These are phyloP conservation scores for Ceratobasidium sp. DNA, from an alignment of 1,284 basidiomycete species.

Conservation along the genomic window DNA sequence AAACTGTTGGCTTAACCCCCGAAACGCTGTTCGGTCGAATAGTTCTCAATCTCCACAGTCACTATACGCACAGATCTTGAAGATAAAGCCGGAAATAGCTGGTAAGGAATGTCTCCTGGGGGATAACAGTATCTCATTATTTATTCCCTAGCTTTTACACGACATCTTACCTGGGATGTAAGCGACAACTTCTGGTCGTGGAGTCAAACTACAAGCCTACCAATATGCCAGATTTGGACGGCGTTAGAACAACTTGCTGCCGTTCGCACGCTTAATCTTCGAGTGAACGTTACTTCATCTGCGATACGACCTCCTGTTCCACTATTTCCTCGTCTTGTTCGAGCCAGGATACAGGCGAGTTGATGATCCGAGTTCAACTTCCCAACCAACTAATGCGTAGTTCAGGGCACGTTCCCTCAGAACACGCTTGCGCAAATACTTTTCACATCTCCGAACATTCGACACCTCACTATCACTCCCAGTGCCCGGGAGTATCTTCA, in stretches of 20 bases:
- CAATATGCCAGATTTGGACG: slow-evolving; percentile 13
- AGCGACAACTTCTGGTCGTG: slow-evolving; percentile 1
- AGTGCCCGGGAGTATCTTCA: slow-evolving; percentile 4
- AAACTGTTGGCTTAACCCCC: neutral
- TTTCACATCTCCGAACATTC: slow-evolving; percentile 3
- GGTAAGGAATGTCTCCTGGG: neutral
- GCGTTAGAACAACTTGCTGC: neutral
- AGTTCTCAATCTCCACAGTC: neutral
- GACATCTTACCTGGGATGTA: slow-evolving; percentile 18
- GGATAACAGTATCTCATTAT: neutral
- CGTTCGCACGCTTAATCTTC: slow-evolving; percentile 8
- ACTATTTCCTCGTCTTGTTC: slow-evolving; percentile 17
- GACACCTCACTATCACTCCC: neutral
- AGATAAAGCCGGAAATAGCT: slow-evolving; percentile 12
- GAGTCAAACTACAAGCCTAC: neutral
- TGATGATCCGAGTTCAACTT: neutral
- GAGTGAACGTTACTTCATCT: neutral
- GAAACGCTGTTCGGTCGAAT: neutral
- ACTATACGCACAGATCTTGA: neutral
- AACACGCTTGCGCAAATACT: slow-evolving; percentile 7
- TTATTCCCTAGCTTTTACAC: neutral
- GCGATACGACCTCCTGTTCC: neutral
- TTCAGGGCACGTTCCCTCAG: slow-evolving; percentile 15
- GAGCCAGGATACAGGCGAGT: slow-evolving; percentile 6
- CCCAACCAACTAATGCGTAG: neutral